phyloP scores from a whole-genome alignment of 1,284 basidiomycete genomes.

The Thecaphora frezii region DNA sequence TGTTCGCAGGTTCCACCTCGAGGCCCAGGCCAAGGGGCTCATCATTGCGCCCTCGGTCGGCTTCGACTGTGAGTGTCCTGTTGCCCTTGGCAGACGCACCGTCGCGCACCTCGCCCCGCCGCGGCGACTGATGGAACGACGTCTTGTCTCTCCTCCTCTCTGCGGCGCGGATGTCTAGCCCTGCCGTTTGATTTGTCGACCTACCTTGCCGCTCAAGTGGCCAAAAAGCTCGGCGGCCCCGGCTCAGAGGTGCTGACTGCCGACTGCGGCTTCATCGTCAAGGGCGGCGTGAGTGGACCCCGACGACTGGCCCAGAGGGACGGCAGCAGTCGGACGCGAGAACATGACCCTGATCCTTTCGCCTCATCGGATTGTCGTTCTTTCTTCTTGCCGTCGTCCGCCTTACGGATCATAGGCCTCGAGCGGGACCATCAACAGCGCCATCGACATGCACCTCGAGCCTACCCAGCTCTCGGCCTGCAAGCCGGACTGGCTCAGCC shows the following conservation, averaged over 20 bases:
- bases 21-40: conserved; percentile 69
- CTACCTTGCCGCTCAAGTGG: conserved; percentile 65
- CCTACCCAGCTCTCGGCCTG: conserved; percentile 66
- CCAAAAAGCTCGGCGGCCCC: conserved; percentile 61
- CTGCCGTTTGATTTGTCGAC: conserved; percentile 66
- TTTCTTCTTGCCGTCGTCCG: too few relatives aligned
- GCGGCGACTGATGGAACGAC: too few relatives aligned
- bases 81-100: too few relatives aligned
- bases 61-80: conserved; percentile 67
- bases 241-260: conserved; percentile 63
- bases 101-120: too few relatives aligned
- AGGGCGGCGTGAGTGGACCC: conserved; percentile 2
- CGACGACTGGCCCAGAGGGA: too few relatives aligned
- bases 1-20: conserved; percentile 64
- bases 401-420: too few relatives aligned
- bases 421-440: conserved; percentile 68
- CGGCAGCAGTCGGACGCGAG: too few relatives aligned
- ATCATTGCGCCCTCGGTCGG: conserved; percentile 73
- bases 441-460: conserved; percentile 63
- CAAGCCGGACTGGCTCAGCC: conserved; percentile 61
- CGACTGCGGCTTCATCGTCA: conserved; percentile 1
- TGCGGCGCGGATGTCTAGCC: conserved; percentile 64
- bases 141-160: too few relatives aligned
- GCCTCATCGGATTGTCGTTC: too few relatives aligned
- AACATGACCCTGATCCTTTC: too few relatives aligned